Percentiles rank a stretch among this genome's conserved stretches.
Conservation (phyloP, 140 eudicot species). For the Bidens hawaiensis region DNA sequence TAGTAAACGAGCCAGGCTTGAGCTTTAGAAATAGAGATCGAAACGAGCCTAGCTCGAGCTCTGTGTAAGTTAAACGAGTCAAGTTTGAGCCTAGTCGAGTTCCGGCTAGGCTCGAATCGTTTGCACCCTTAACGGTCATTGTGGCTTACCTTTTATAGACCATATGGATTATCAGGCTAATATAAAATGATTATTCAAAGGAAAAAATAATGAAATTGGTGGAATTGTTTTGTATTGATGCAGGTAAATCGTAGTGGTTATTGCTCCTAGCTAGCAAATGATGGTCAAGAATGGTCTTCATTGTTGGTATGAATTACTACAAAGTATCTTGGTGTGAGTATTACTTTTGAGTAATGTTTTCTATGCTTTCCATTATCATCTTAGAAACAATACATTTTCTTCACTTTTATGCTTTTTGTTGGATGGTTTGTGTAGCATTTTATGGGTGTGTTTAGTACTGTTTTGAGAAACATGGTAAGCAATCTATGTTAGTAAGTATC, state of each 20-base stretch:
- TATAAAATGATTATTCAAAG: too few relatives aligned
- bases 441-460: background rate
- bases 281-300: background rate
- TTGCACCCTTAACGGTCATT: background rate
- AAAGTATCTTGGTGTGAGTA: background rate
- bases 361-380: background rate
- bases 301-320: slow-evolving; percentile 1
- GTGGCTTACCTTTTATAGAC: background rate
- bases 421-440: slow-evolving; percentile 2
- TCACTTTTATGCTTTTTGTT: background rate
- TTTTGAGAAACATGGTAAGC: slow-evolving; percentile 11
- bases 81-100: too few relatives aligned
- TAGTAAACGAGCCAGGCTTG: too few relatives aligned
- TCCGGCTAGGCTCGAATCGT: too few relatives aligned
- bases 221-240: too few relatives aligned
- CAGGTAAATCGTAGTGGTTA: too few relatives aligned
- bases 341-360: slow-evolving; percentile 2
- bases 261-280: background rate
- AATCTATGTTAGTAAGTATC: background rate
- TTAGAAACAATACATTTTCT: background rate
- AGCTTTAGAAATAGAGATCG: too few relatives aligned
- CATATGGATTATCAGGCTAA: background rate
- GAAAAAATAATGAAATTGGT: too few relatives aligned
- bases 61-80: too few relatives aligned
- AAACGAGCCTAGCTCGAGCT: too few relatives aligned